Evolutionary conservation across 805 yeast genomes (phyloP), one percentile per base, ranked within the genome.

Genomic region (Nakazawaea laoshanensis): DNA sequence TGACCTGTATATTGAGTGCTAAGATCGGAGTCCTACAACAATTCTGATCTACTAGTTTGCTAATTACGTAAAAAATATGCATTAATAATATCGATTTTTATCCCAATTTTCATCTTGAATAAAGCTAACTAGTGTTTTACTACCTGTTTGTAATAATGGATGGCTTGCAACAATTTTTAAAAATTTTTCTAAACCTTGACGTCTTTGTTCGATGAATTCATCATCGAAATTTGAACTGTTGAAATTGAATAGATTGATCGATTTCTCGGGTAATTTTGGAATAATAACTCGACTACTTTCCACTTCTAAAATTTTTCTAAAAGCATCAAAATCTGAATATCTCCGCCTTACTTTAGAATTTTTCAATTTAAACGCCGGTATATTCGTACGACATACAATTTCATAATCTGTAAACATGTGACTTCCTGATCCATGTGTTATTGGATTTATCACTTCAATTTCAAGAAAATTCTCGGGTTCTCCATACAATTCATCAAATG

Each of bases 381-480:
- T 74, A 55, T 92, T 89, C 16, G 96, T 89, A 33, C 87, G 67
- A 53, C 96, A 86, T 7, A 82, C 65, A 15, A 89, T 74, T 55
- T 88, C 96, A 55, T 89, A 89, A 56, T 89, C 97, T 7, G 97
- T 89, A 53, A 67, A 89, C 77, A 78, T 74, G 19, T 74, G 69
- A 20, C 75, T 57, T 15, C 80, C 70, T 37, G 59, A 57, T 2
- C 73, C 75, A 47, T 84, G 94, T 0, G 94, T 85, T 41, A 74
- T 73, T 8, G 95, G 94, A 50, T 78, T 78, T 18, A 70, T 63
- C 38, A 87, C 95, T 54, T 88, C 96, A 22, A 92, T 77, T 57
- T 89, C 98, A 25, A 89, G 67, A 49, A 87, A 85, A 57, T 86
- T 85, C 55, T 92, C 97, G 0, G 96, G 97, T 46, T 83, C 94